Base-by-base conservation (phyloP, 345 rosid genomes). In the Sapria himalayana region DNA sequence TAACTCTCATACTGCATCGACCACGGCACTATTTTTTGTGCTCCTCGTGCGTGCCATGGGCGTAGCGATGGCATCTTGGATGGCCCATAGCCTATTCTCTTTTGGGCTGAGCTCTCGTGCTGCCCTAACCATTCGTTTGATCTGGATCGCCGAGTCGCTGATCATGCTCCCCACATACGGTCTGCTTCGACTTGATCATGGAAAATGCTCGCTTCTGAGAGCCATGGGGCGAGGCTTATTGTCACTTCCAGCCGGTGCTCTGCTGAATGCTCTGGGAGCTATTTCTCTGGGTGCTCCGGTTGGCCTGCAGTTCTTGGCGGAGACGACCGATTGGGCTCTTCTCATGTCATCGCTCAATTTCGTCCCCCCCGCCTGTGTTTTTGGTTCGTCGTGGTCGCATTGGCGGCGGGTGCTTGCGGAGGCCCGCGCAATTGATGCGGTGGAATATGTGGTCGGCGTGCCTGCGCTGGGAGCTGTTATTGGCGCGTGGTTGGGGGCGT, bases 401-500 rank as follows among this genome's bases (percentile, higher is more conserved):
- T 78, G 93, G 89, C 80, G 53, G 33, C 78, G 76, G 9, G 43
- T 72, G 19, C 78, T 67, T 37, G 78, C 74, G 9, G 50, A 46
- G 22, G 62, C 77, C 47, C 81, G 94, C 67, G 76, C 85, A 48
- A 46, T 45, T 33, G 59, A 55, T 48, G 37, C 69, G 15, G 13
- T 76, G 42, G 85, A 86, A 40, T 72, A 62, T 51, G 76, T 86
- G 85, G 45, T 73, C 42, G 55, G 81, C 13, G 39, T 72, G 34
- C 94, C 94, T 37, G 82, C 92, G 16, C 75, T 73, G 50, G 85
- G 92, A 54, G 78, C 85, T 38, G 43, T 73, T 19, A 44, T 78
- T 61, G 97, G 94, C 57, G 94, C 78, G 31, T 81, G 97, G 92
- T 70, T 81, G 56, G 97, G 97, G 35, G 89, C 94, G 55, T 86